Base-by-base conservation (phyloP, 2,329 filamentous ascomycete genomes). In the Pyrenophora tritici-repentis region DNA sequence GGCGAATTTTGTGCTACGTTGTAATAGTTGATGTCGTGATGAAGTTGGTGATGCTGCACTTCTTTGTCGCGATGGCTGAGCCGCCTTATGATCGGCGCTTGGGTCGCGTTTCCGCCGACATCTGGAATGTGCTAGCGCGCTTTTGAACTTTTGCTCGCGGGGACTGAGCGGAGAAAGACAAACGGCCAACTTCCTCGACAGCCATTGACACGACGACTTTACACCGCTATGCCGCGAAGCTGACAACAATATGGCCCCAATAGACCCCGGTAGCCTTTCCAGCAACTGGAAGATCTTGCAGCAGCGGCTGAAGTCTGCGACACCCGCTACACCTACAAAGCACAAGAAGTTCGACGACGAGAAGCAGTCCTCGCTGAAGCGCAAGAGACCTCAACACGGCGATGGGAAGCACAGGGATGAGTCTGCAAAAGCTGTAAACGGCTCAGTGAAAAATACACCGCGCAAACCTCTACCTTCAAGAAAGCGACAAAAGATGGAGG, bases 221-320 rank as follows among this genome's bases (percentile, higher is more conserved):
- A 62, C 53, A 62, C 62, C 61, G 63, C 60, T 57, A 71, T 69
- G 68, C 58, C 41, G 41, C 31, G 42, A 53, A 61, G 56, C 55
- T 71, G 62, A 73, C 61, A 46, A 39, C 47, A 56, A 50, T 49
- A 73, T 73, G 70, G 69, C 67, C 31, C 68, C 59, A 43, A 78
- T 81, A 62, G 70, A 77, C 57, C 57, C 74, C 42, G 62, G 44
- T 18, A 69, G 71, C 47, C 65, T 79, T 39, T 78, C 77, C 60
- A 79, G 77, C 67, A 92, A 92, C 70, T 92, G 89, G 89, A 91
- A 90, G 75, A 87, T 83, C 75, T 80, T 92, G 47, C 88, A 91
- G 75, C 82, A 83, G 59, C 81, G 81, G 63, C 75, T 73, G 44
- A 59, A 72, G 53, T 51, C 76, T 56, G 68, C 76, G 62, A 57